phyloP scores from a whole-genome alignment of 768 basidiomycete species.

The Rhodotorula diobovata region DNA sequence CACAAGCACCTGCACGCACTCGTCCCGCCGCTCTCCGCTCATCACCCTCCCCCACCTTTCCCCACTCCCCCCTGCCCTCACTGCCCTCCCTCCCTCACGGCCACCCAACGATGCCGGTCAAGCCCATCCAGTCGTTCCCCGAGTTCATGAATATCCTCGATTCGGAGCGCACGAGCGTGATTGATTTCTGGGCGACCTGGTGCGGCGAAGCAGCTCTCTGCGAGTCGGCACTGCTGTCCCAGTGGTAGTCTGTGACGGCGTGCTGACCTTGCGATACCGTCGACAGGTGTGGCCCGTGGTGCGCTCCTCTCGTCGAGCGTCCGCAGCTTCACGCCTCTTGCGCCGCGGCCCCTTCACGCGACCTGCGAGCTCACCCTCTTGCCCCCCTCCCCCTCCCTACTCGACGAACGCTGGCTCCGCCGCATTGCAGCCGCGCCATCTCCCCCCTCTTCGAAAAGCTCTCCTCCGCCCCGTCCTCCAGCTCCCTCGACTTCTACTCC shows the following conservation, averaged over 20 bases:
- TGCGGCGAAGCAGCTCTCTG: too few relatives aligned
- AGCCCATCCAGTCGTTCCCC: background rate
- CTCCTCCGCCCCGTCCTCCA: background rate
- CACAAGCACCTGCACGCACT: too few relatives aligned
- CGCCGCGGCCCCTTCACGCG: background rate
- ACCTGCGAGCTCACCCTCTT: background rate
- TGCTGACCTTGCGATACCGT: background rate
- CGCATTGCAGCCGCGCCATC: background rate
- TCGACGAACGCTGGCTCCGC: too few relatives aligned
- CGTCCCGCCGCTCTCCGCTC: too few relatives aligned
- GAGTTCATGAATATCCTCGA: background rate
- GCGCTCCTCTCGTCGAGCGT: background rate
- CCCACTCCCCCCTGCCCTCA: too few relatives aligned
- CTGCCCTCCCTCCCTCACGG: too few relatives aligned
- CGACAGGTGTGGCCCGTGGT: background rate
- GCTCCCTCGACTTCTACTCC: background rate
- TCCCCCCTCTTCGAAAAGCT: background rate
- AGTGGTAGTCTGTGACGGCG: background rate
- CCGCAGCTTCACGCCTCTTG: background rate
- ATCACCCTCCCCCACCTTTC: too few relatives aligned
- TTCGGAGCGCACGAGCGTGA: background rate
- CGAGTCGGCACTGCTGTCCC: background rate
- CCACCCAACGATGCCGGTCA: background rate
- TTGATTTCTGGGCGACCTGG: background rate
- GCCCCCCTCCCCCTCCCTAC: too few relatives aligned